phyloP scores from a whole-genome alignment of 352 stramenopile species.

The Globisporangium radiosum region DNA sequence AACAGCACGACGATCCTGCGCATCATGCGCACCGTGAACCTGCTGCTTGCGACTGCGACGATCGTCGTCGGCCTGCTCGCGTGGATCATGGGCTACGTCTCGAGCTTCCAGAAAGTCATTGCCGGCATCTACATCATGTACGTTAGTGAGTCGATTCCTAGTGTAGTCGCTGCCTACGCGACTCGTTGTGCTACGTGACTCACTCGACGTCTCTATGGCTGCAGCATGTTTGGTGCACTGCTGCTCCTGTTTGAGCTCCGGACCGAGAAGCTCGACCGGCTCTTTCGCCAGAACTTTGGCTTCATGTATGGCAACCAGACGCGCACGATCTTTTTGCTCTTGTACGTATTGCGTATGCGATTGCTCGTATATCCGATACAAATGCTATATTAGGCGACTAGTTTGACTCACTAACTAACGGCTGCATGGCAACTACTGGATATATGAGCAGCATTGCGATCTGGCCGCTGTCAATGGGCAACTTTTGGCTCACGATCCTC shows the following conservation, averaged over 20 bases:
- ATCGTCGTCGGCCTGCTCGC: slow-evolving; percentile 63
- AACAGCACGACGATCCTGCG: slow-evolving; percentile 77
- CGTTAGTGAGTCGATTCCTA: slow-evolving; percentile 3
- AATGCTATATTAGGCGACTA: not conserved
- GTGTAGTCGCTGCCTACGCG: not conserved
- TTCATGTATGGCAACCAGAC: slow-evolving; percentile 90
- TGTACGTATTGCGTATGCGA: slow-evolving; percentile 39
- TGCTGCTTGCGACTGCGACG: slow-evolving; percentile 67
- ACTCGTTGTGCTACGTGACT: not conserved
- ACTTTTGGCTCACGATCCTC: slow-evolving; percentile 86
- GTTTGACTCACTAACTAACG: not conserved
- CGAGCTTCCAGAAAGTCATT: slow-evolving; percentile 75
- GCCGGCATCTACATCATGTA: slow-evolving; percentile 87
- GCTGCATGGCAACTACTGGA: not conserved
- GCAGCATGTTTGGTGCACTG: slow-evolving; percentile 72
- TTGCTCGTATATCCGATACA: not conserved
- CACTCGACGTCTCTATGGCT: slow-evolving; percentile 1
- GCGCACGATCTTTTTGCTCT: slow-evolving; percentile 82
- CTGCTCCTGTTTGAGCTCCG: slow-evolving; percentile 80
- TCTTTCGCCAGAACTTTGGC: slow-evolving; percentile 82
- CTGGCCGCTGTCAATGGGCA: slow-evolving; percentile 86
- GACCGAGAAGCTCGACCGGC: slow-evolving; percentile 70
- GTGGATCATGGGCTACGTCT: slow-evolving; percentile 76
- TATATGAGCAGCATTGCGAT: slow-evolving; percentile 54
- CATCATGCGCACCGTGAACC: slow-evolving; percentile 72